Evolutionary conservation across 768 basidiomycete species (phyloP).

Genomic region (Vararia minispora): DNA sequence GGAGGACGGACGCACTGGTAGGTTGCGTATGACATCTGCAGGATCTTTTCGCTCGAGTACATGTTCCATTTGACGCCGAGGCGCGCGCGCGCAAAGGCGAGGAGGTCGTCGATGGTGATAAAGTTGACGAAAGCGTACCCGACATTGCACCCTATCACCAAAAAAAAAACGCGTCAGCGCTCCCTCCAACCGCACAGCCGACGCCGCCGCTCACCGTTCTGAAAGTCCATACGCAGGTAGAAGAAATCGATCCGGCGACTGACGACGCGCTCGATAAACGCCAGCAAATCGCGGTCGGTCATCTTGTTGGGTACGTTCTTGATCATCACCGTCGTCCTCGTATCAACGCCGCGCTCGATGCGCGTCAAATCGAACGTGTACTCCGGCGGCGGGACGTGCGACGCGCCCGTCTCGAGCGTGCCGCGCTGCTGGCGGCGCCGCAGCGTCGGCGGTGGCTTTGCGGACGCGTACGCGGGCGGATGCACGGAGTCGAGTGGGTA

Average conservation of each 20-base stretch:
- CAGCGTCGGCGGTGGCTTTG: slow-evolving; percentile 8
- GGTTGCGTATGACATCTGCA: slow-evolving; percentile 89
- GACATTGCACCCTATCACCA: slow-evolving; percentile 55
- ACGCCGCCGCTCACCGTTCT: slow-evolving; percentile 43
- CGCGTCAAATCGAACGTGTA: slow-evolving; percentile 53
- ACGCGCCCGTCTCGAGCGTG: slow-evolving; percentile 3
- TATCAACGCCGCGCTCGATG: slow-evolving; percentile 72
- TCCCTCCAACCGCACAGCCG: no score
- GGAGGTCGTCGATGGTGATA: slow-evolving; percentile 63
- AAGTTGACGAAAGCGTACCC: slow-evolving; percentile 89
- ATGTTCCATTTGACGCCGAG: slow-evolving; percentile 87
- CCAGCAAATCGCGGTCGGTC: slow-evolving; percentile 61
- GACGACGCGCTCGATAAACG: slow-evolving; percentile 61
- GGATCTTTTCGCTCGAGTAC: slow-evolving; percentile 83
- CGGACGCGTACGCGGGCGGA: slow-evolving; percentile 14
- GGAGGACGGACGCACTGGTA: slow-evolving; percentile 57
- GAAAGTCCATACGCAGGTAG: slow-evolving; percentile 80
- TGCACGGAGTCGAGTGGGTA: slow-evolving; percentile 10
- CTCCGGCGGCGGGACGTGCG: slow-evolving; percentile 19
- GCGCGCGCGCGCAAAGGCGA: slow-evolving; percentile 61
- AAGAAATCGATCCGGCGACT: slow-evolving; percentile 76
- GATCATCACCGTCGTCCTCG: slow-evolving; percentile 79
- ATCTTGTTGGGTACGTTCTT: slow-evolving; percentile 94
- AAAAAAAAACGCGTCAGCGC: slow-evolving; percentile 1
- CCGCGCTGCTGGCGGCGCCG: slow-evolving; percentile 1